Evolutionary conservation across 2,329 filamentous ascomycete species (phyloP), one percentile per base, ranked within the genome.

Genomic region (Sporothrix variecibatus): DNA sequence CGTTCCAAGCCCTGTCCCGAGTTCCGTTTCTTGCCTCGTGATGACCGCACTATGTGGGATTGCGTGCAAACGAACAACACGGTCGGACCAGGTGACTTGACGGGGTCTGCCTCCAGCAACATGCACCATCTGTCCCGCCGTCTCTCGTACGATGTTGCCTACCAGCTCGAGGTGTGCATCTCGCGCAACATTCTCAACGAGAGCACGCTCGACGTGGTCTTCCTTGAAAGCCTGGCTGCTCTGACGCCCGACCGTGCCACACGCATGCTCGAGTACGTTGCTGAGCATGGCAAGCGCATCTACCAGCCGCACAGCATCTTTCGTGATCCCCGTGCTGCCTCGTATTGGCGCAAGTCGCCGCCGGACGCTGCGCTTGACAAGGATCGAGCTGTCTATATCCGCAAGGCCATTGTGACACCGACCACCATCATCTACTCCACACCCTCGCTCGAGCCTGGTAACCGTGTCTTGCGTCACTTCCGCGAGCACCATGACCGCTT

Each of bases 131-230:
- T 77, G 0, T 77, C 76, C 1, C 75, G 74, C 12, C 70, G 60
- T 72, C 84, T 95, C 3, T 84, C 89, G 0, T 98, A 94, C 75
- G 83, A 90, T 0, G 89, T 97, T 1, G 89, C 94, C 20, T 99
- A 98, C 79, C 94, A 97, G 80, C 87, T 99, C 0, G 95, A 99
- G 81, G 95, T 94, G 0, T 98, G 95, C 80, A 87, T 98, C n/a
- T 97, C 95, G 0, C 89, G 92, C 38, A 90, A 91, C 0, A 86
- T 90, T 31, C 83, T 99, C 15, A 92, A 91, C 72, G 95, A 98
- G 80, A 89, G 94, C 79, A 92, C 88, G 65, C 87, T 98, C 62
- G 87, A 85, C 0, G 80, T 82, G 1, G 86, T 89, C 2, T 98
- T 98, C 77, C 82, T 97, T 1, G 80, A 85, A 38, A 86, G 83